phyloP scores from a whole-genome alignment of 2,329 filamentous ascomycete genomes.

The Amphichorda felina region DNA sequence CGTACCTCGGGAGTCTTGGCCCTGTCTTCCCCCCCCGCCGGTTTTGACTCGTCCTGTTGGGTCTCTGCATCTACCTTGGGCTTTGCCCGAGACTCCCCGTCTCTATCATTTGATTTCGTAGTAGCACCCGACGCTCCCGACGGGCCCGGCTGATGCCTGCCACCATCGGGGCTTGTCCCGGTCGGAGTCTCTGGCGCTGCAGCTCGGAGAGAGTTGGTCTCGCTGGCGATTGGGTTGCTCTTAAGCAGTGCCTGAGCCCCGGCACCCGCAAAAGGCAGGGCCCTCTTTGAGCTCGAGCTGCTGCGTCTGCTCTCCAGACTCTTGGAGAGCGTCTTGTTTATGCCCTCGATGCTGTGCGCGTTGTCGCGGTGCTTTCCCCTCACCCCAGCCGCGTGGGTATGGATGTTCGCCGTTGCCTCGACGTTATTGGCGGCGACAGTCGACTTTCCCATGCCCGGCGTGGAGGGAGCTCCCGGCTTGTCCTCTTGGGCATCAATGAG shows the following conservation, averaged over 20 bases:
- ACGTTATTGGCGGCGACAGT: conserved; percentile 83
- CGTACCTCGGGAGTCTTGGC: conserved; percentile 37
- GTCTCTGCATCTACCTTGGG: not conserved
- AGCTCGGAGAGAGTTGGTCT: conserved; percentile 44
- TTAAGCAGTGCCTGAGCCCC: conserved; percentile 29
- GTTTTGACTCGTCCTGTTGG: conserved; percentile 7
- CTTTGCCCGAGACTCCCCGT: not conserved
- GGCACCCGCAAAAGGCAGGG: conserved; percentile 40
- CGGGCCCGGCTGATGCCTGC: not conserved
- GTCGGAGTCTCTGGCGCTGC: conserved; percentile 28
- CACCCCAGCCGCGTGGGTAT: conserved; percentile 31
- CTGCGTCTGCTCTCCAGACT: conserved; percentile 86
- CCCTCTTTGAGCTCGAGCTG: conserved; percentile 75
- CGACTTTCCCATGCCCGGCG: conserved; percentile 80
- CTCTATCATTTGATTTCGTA: too few species aligned
- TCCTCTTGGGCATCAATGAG: conserved; percentile 89
- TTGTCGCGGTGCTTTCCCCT: conserved; percentile 33
- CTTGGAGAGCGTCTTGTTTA: conserved; percentile 70
- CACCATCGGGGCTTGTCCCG: conserved; percentile 22
- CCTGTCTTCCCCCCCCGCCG: conserved; percentile 13
- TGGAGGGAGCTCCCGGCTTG: conserved; percentile 83
- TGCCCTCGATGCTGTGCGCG: conserved; percentile 53
- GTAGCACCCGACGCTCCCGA: not conserved
- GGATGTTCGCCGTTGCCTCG: conserved; percentile 68
- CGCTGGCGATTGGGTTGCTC: conserved; percentile 41